Evolutionary conservation across 495 filamentous ascomycete genomes (phyloP), one percentile per base, ranked within the genome.

Genomic region (Penicillium parvum): DNA sequence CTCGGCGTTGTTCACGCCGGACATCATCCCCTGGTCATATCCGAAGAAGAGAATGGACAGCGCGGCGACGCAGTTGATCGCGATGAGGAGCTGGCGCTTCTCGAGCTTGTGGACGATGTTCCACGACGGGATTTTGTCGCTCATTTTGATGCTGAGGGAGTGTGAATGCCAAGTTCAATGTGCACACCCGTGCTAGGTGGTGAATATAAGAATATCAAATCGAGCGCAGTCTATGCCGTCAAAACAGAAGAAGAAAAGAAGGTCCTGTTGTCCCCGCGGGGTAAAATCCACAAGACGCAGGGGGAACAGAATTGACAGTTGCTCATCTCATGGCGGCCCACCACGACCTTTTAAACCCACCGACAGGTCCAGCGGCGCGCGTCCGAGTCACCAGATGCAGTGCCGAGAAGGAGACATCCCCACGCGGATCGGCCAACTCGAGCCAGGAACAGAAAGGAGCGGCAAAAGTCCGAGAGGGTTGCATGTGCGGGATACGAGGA

Each of bases 1-100:
- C 25, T 75, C 69, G 21, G 77, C 68, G 34, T 75, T 80, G 57
- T 87, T 86, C 6, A 88, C 85, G 33, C 85, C 84, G 14, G 79
- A 77, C 81, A 86, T 88, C 73, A 88, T 78, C 43, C 84, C 83
- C 55, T 84, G 80, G 45, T 83, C 80, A 58, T 84, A 84, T 38
- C 76, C 78, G 32, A 79, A 78, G 65, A 80, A 81, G 45, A 78
- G 71, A 41, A 80, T 81, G 2, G 73, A 75, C 0, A 85, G 55
- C 2, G 68, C 81, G 4, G 82, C 81, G 16, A 84, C 67, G 35
- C 71, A 77, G 53, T 85, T 85, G 62, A 85, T 74, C 17, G 75
- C 79, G 20, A 83, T 69, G 46, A 84, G 74, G 43, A 85, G 76
- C 52, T 64, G 58, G 10, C 73, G 68, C 71, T 84, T 83, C 71